These are phyloP conservation scores for Hypoxylon crocopeplum DNA, from an alignment of 495 filamentous ascomycete species.

Conservation along the genomic window DNA sequence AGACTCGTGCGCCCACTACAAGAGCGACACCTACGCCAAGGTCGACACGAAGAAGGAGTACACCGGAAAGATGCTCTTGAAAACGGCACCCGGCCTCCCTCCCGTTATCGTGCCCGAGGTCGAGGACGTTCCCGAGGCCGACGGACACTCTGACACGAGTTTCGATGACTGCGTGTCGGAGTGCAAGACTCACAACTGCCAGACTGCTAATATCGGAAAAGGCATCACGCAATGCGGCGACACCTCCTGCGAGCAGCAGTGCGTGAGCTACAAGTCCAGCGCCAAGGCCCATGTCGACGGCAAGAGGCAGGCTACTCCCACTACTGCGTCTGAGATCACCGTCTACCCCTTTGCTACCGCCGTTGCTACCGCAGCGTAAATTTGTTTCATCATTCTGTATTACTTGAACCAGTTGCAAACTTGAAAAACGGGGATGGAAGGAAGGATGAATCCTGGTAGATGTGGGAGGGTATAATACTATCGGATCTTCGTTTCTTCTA, in stretches of 20 bases:
- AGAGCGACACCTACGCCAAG: background rate
- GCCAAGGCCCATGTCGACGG: background rate
- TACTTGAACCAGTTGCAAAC: too few relatives aligned
- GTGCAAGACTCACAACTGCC: constrained; percentile 20
- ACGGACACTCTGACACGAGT: background rate
- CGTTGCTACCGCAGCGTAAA: too few relatives aligned
- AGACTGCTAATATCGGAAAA: constrained; percentile 7
- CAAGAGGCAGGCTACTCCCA: too few relatives aligned
- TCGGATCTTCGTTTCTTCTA: too few relatives aligned
- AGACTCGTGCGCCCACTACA: background rate
- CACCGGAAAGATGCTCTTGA: background rate
- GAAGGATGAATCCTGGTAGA: too few relatives aligned
- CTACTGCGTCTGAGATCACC: too few relatives aligned
- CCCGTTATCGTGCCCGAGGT: too few relatives aligned
- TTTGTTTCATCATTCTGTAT: too few relatives aligned
- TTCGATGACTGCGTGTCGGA: constrained; percentile 7
- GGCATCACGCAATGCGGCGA: constrained; percentile 14
- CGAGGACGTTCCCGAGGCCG: too few relatives aligned
- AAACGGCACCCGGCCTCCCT: background rate
- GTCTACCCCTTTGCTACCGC: too few relatives aligned
- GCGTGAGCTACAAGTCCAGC: background rate
- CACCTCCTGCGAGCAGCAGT: background rate
- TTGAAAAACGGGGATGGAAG: too few relatives aligned
- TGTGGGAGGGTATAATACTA: too few relatives aligned
- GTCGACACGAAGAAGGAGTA: background rate